Base-by-base conservation (phyloP, 169 alveolate species). In the Cryptosporidium andersoni region DNA sequence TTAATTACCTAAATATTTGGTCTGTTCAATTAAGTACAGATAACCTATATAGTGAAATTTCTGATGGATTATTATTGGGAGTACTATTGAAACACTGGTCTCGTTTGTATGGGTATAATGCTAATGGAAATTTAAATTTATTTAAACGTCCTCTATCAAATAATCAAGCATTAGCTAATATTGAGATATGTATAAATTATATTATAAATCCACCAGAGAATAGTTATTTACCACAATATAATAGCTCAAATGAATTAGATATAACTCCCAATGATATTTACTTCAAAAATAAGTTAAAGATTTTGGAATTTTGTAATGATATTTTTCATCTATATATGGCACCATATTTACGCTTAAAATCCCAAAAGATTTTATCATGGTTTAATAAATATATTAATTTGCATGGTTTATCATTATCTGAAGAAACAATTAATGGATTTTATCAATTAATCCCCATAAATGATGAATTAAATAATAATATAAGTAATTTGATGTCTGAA, bases 1-100 rank as follows among this genome's bases (percentile, higher is more conserved):
- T 74, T 25, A 74, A 74, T 47, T 74, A 74, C 43, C 43, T 58
- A 25, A 74, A 74, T 74, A 74, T 74, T 7, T 74, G 85, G 85
- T 74, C 85, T 43, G 42, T 55, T 11, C 74, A 74, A 45, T 42
- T 74, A 45, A 74, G 47, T 14, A 74, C 14, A 8, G 63, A 58
- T 7, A 74, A 74, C 40, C 60, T 74, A 58, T 74, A 74, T 40
- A 63, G 60, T 9, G 85, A 74, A 12, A 58, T 74, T 43, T 58
- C 74, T 25, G 85, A 74, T 74, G 85, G 85, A 58, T 58, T 74
- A 25, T 47, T 74, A 12, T 37, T 74, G 8, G 66, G 47, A 9
- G 43, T 39, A 7, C 60, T 74, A 58, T 45, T 74, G 5, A 74
- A 60, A 45, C 40, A 74, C 12, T 74, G 85, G 85, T 74, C 85